Conservation (phyloP, 208 protist genomes). For the Leishmania gerbilli region DNA sequence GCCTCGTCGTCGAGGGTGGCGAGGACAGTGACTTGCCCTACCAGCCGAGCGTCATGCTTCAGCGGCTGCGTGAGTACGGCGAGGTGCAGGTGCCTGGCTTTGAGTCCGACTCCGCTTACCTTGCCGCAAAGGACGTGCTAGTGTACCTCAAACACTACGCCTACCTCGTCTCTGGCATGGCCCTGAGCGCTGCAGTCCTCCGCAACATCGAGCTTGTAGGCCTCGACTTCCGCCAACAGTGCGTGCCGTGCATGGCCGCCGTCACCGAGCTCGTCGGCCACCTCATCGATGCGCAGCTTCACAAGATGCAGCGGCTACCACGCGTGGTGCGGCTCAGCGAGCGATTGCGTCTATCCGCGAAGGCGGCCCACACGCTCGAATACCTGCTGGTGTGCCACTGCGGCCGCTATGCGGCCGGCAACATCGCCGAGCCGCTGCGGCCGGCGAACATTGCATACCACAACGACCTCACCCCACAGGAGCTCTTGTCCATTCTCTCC, state of each 20-base stretch:
- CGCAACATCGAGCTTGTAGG: conserved; percentile 24
- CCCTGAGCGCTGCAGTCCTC: conserved; percentile 30
- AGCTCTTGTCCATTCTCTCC: conserved; percentile 75
- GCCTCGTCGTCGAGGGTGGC: not conserved
- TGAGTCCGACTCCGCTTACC: conserved; percentile 63
- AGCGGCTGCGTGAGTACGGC: conserved; percentile 29
- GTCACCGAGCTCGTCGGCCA: conserved; percentile 22
- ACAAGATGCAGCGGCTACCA: conserved; percentile 54
- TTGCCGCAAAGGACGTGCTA: conserved; percentile 52
- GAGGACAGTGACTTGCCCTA: not conserved
- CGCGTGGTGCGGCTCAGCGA: conserved; percentile 70
- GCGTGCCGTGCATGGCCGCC: conserved; percentile 48
- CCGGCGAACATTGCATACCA: conserved; percentile 60
- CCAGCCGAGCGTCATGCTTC: conserved; percentile 10
- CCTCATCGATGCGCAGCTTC: conserved; percentile 38
- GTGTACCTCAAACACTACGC: conserved; percentile 44
- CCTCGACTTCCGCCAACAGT: conserved; percentile 51
- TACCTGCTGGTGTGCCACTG: conserved; percentile 84
- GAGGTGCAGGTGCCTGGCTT: conserved; percentile 48
- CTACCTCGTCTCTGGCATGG: conserved; percentile 17
- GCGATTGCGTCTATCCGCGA: conserved; percentile 50
- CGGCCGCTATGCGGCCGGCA: conserved; percentile 36
- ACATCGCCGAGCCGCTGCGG: conserved; percentile 27
- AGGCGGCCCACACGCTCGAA: conserved; percentile 55
- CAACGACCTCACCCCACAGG: conserved; percentile 60